Conservation (phyloP, 495 filamentous ascomycete genomes). For the Pseudomonodictys pantanalensis region DNA sequence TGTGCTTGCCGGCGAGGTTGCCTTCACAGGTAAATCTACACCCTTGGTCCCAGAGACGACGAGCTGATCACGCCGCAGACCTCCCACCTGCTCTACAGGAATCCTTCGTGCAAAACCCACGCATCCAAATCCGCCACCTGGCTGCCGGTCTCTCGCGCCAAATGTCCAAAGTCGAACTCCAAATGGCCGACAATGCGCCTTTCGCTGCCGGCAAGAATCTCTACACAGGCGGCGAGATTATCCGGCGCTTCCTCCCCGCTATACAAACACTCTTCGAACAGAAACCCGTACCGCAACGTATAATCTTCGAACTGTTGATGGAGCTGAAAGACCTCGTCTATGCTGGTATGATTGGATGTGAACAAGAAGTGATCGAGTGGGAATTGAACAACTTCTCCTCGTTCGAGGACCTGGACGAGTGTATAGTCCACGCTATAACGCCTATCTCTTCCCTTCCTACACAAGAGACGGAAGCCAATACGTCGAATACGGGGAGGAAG, state of each 20-base stretch:
- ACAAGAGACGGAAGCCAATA: neutral
- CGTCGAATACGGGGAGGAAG: neutral
- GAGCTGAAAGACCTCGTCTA: constrained; percentile 25
- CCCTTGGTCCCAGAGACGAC: neutral
- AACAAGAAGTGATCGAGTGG: constrained; percentile 17
- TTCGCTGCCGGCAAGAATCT: constrained; percentile 22
- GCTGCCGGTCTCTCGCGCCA: constrained; percentile 24
- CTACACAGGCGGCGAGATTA: constrained; percentile 27
- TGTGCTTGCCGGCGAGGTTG: constrained; percentile 21
- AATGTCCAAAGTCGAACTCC: constrained; percentile 20
- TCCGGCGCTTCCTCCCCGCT: constrained; percentile 17
- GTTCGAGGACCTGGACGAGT: constrained; percentile 25
- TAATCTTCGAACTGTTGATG: constrained; percentile 26
- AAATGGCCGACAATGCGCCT: constrained; percentile 25
- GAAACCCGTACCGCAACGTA: constrained; percentile 13
- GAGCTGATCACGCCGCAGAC: neutral
- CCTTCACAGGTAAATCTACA: constrained; percentile 16
- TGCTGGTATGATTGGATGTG: constrained; percentile 9
- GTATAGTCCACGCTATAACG: neutral
- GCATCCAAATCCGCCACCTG: constrained; percentile 27
- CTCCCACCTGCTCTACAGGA: constrained; percentile 17
- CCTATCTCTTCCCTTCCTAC: neutral
- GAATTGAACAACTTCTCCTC: constrained; percentile 5
- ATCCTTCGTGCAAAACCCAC: constrained; percentile 13
- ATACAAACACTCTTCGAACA: constrained; percentile 20